Conservation (phyloP, 202 grass and related monocot genomes). For the Setaria viridis region DNA sequence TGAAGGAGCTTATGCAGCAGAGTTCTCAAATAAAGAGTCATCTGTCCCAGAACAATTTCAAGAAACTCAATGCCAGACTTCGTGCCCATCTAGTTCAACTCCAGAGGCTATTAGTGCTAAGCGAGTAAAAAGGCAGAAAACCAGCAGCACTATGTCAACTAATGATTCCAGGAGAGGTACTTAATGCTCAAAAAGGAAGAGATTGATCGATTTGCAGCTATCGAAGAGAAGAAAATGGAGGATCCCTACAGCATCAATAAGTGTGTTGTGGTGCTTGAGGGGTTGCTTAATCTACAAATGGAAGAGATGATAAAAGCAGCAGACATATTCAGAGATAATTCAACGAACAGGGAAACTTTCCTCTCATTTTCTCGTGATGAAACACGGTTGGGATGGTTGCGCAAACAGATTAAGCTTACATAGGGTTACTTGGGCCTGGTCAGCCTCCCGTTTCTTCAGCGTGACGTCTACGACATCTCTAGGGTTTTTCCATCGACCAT, state of each 20-base stretch:
- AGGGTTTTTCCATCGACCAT: too few relatives aligned
- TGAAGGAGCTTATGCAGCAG: background rate
- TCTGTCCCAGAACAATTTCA: background rate
- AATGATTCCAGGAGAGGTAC: slow-evolving; percentile 1
- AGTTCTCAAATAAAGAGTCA: background rate
- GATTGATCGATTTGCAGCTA: background rate
- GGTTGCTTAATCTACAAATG: background rate
- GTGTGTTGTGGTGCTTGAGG: background rate
- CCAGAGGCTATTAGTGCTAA: background rate
- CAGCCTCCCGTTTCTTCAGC: too few relatives aligned
- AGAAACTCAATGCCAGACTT: background rate
- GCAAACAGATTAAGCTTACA: background rate
- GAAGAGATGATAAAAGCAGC: background rate
- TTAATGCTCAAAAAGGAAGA: slow-evolving; percentile 13
- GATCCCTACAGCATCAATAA: background rate
- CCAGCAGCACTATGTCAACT: background rate
- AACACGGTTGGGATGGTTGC: background rate
- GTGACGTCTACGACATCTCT: too few relatives aligned
- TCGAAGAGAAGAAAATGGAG: slow-evolving; percentile 13
- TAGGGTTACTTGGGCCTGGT: too few relatives aligned
- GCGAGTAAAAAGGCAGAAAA: background rate
- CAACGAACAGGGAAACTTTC: background rate
- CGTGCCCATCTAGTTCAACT: background rate
- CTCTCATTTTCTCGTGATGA: slow-evolving; percentile 6
- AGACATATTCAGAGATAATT: slow-evolving; percentile 12